Base-by-base conservation (phyloP, 2,329 filamentous ascomycete genomes). In the Cladophialophora exuberans region DNA sequence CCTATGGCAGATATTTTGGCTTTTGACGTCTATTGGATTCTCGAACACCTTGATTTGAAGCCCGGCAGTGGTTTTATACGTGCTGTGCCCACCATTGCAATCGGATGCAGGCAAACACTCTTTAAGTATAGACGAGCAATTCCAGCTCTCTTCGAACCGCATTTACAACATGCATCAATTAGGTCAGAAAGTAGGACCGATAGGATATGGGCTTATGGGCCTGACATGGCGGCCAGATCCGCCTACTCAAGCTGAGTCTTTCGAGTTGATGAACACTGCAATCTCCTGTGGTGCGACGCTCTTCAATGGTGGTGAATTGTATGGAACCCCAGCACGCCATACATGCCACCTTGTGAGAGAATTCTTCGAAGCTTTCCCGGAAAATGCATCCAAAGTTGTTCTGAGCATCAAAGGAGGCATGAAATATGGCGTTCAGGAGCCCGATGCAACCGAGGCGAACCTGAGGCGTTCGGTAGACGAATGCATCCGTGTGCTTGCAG, bases 281-380 rank as follows among this genome's bases (percentile, higher is more conserved):
- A 66, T 84, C 15, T 67, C 71, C 28, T 62, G 69, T 1, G 74
- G 76, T 35, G 71, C 73, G 48, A 75, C 76, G 55, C 72, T 77
- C 62, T 87, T 83, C 83, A 86, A 85, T 62, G 83, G 75, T 30
- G 84, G 77, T 57, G 83, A 87, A 65, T 80, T 87, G 66, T 88
- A 89, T 70, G 85, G 85, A 5, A 77, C 69, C 1, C 67, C 79
- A 1, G 74, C 81, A 18, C 76, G 76, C 65, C 85, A 86, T 71
- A 82, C 77, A 2, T 68, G 85, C 62, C 78, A 79, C 26, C 70
- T 88, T 7, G 69, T 88, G 28, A 78, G 81, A 57, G 73, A 76
- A 20, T 88, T 87, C 71, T 86, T 88, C 65, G 75, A 75, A 23
- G 76, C 79, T 57, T 81, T 87, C 65, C 85, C 85, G 1, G 81